A percentile compares a stretch with the other conserved stretches of the same genome.
Conservation (phyloP, 371 early-diverging fungal species). For the Mortierella sp. region DNA sequence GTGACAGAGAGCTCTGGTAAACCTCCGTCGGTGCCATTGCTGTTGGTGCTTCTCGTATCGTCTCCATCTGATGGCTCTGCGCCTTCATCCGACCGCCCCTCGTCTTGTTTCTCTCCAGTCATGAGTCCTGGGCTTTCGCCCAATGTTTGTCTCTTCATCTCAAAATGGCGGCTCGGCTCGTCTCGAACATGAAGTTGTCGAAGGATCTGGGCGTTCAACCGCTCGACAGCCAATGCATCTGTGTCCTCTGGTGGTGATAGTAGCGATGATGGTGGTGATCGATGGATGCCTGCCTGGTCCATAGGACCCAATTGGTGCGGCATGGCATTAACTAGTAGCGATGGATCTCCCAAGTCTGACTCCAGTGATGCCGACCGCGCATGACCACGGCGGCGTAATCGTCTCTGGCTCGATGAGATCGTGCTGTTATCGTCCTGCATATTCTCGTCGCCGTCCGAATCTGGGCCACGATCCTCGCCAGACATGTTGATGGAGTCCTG, state of each 20-base stretch:
- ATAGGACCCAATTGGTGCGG: neutral
- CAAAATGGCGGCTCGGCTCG: neutral
- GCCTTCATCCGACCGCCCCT: neutral
- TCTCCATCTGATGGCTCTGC: neutral
- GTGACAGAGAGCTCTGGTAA: conserved; percentile 33
- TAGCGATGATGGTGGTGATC: neutral
- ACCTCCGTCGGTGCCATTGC: conserved; percentile 2
- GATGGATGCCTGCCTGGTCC: neutral
- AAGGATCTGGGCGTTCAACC: neutral
- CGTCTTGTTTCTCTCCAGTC: neutral
- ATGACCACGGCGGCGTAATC: neutral
- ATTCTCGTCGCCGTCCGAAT: neutral
- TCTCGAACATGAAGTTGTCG: neutral
- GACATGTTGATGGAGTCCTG: conserved; percentile 5
- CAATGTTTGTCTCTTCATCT: neutral
- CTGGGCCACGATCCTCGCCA: neutral
- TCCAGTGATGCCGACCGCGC: neutral
- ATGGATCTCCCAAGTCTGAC: neutral
- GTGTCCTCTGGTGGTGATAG: neutral
- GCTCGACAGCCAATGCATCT: neutral
- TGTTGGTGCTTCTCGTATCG: neutral
- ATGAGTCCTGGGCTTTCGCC: neutral
- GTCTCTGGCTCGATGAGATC: neutral
- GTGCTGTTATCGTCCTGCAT: conserved; percentile 2
- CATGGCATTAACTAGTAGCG: neutral